These are phyloP conservation scores for Brassica juncea DNA, from an alignment of 345 rosid genomes.

Conservation along the genomic window DNA sequence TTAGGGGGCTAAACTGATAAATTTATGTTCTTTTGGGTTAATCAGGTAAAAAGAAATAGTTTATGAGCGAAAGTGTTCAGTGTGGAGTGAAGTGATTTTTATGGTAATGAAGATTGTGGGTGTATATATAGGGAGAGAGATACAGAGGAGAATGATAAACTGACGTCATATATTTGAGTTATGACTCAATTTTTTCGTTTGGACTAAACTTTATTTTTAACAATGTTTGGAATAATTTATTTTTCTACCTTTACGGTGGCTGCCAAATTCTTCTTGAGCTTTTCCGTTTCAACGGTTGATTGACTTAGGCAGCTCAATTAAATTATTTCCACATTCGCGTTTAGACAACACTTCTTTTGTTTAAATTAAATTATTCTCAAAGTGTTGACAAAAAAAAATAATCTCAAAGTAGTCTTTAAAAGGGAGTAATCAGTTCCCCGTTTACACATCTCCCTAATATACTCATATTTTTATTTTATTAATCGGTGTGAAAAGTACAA, in stretches of 20 bases:
- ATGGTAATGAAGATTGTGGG: conserved; percentile 17
- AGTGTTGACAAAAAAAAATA: background rate
- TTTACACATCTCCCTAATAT: conserved; percentile 25
- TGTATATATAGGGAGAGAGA: conserved; percentile 23
- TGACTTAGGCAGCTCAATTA: conserved; percentile 36
- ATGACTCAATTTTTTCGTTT: background rate
- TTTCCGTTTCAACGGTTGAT: conserved; percentile 41
- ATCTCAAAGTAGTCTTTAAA: conserved; percentile 25
- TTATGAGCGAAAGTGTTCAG: conserved; percentile 3
- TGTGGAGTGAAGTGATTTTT: conserved; percentile 34
- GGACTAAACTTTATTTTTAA: background rate
- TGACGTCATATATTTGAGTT: conserved; percentile 19
- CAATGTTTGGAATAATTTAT: background rate
- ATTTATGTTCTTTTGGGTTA: conserved; percentile 4
- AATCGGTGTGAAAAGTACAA: conserved; percentile 1
- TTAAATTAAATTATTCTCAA: conserved; percentile 17
- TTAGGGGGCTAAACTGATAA: background rate
- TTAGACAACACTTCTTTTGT: conserved; percentile 19
- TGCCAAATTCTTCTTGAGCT: conserved; percentile 26
- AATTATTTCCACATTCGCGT: conserved; percentile 36
- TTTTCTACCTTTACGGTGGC: conserved; percentile 28
- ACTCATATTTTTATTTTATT: background rate
- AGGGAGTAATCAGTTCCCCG: conserved; percentile 10
- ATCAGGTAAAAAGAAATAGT: conserved; percentile 14
- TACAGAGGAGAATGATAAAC: background rate